Evolutionary conservation across 2,329 filamentous ascomycete species (phyloP), one percentile per base, ranked within the genome.

Genomic region (Phialocephala subalpina): DNA sequence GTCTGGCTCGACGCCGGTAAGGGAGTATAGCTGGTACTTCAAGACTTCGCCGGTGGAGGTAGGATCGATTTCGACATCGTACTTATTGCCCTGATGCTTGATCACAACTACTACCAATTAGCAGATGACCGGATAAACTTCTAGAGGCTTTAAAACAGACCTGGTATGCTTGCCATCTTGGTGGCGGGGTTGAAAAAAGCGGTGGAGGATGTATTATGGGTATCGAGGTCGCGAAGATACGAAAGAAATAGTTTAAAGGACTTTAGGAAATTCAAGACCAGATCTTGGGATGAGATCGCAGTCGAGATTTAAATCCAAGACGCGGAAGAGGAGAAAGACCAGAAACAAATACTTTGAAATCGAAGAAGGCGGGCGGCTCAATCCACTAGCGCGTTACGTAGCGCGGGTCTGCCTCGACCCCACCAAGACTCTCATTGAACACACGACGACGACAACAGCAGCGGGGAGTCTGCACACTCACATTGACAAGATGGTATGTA

Each of bases 1-100:
- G 69, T 97, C 93, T 70, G 96, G 96, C 78, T 98, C 96, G 76
- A 99, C 96, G 67, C 93, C 94, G 56, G 96, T 99, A 63, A 99
- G 84, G 69, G 94, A 97, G 82, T 91, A 99, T 65, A 99, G 87
- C 79, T 98, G 96, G 76, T 92, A 93, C 80, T 98, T 99, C 84
- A 99, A 93, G 64, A 92, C 92, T 80, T 97, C 94, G 80, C 96
- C 96, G 68, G 89, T 93, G 55, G 92, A 90, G 29, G 87, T 84
- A 52, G 92, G 86, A 78, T 98, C 95, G 75, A 99, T 88, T 68
- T 98, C 95, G 78, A 99, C 87, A 77, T 98, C 90, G 83, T 98
- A 92, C 78, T 94, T 95, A 80, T 96, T 97, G 82, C 95, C 95
- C 78, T 94, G 90, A 79, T 99, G 95, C 81, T 97, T 98, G 73